Evolutionary conservation across 164 flowering plant species (phyloP), one percentile per base, ranked within the genome.

Genomic region (Malania oleifera): DNA sequence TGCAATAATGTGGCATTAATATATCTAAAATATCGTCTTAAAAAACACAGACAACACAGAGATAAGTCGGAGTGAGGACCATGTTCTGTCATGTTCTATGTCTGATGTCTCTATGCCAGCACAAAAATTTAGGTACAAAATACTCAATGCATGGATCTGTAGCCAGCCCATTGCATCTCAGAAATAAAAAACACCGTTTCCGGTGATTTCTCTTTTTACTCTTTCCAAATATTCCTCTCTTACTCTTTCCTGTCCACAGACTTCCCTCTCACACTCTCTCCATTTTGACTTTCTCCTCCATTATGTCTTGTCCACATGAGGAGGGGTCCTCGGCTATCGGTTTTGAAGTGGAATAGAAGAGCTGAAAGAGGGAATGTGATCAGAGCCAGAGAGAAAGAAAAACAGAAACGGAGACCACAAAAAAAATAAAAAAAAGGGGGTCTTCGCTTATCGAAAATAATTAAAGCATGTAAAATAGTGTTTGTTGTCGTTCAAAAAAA

Each of bases 311-410:
- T 14, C 22, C 29, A 7, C 53, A 59, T 4, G 46, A 2, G 46
- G 46, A 12, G 5, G 18, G n/a, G n/a, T n/a, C n/a, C n/a, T n/a
- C n/a, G n/a, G n/a, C 22, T 43, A 1, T 18, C 20, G 5, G 29
- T 29, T 28, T 17, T 41, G 25, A 54, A 59, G 22, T 48, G 52
- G 61, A 58, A 61, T 50, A 66, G 71, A 56, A 64, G 71, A 62
- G 59, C 60, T 37, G 66, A 57, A 62, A 54, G 61, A 56, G 5
- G n/a, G 73, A 73, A 60, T 59, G 52, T 44, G 60, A 62, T 59
- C 28, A 46, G 56, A 63, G 39, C 24, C n/a, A 26, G 26, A 41
- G 28, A 25, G 22, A 34, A 6, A 41, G 7, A 5, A 7, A 23
- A 43, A 12, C 0, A 57, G 47, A 18, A 47, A 56, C 5, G 22